Conservation (phyloP, 2,329 filamentous ascomycete genomes). For the Calonectria pseudoturangicola region DNA sequence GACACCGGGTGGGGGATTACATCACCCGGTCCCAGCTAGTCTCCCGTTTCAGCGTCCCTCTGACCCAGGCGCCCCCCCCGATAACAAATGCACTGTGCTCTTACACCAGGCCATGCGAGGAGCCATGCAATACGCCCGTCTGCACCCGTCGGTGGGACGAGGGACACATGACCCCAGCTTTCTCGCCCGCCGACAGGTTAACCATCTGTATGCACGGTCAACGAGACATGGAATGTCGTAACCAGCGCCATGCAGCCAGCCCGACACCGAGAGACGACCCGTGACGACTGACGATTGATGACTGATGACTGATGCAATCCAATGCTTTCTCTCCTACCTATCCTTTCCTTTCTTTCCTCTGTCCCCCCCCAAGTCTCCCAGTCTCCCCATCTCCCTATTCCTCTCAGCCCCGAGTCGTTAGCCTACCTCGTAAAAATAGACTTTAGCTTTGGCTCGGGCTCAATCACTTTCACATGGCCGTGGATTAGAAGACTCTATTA, state of each 20-base stretch:
- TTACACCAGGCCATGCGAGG: conserved; percentile 6
- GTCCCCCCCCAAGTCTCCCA: no score
- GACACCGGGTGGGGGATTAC: conserved; percentile 27
- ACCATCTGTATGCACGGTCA: neutral
- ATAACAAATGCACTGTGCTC: conserved; percentile 27
- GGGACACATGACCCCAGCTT: conserved; percentile 32
- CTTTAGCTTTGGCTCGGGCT: conserved; percentile 5
- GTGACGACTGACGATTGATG: neutral
- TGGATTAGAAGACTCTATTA: no score
- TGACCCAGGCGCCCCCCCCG: neutral
- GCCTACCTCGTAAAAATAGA: conserved; percentile 4
- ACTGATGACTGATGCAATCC: neutral
- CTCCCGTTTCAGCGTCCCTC: conserved; percentile 20
- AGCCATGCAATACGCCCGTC: conserved; percentile 11
- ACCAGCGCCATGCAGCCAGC: conserved; percentile 4
- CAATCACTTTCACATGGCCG: conserved; percentile 12
- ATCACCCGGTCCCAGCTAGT: conserved; percentile 33
- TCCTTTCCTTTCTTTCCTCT: no score
- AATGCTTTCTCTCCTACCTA: no score
- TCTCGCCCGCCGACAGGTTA: conserved; percentile 9
- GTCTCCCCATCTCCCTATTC: no score
- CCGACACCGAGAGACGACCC: neutral
- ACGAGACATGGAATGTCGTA: neutral
- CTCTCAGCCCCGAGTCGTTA: neutral
- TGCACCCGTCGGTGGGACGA: conserved; percentile 22